A percentile compares a stretch with the other conserved stretches of the same genome.
These are phyloP conservation scores for Botryobasidium botryosum DNA, from an alignment of 768 basidiomycete genomes.

Conservation along the genomic window DNA sequence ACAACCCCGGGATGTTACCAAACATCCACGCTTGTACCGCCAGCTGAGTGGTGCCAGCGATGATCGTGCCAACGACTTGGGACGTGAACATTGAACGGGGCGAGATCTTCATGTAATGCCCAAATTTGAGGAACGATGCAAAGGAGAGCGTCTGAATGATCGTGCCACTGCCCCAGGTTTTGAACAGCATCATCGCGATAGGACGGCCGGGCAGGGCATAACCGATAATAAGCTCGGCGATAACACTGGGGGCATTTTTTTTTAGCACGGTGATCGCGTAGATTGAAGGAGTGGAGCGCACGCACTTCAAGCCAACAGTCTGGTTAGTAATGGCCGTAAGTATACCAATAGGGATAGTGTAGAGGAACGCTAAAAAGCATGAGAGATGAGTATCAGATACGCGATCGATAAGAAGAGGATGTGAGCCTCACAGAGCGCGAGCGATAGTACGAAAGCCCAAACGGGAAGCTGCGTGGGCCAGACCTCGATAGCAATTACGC, in stretches of 20 bases:
- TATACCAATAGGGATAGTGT: constrained; percentile 70
- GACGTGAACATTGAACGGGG: constrained; percentile 50
- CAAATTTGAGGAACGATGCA: constrained; percentile 21
- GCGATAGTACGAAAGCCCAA: constrained; percentile 64
- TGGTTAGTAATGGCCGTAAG: constrained; percentile 59
- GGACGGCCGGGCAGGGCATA: constrained; percentile 71
- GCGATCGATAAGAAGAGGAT: too few relatives aligned
- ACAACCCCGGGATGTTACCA: constrained; percentile 43
- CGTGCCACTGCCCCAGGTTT: constrained; percentile 21
- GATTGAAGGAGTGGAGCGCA: constrained; percentile 20
- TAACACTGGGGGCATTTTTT: constrained; percentile 35
- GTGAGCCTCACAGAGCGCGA: too few relatives aligned
- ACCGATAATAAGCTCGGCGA: constrained; percentile 60
- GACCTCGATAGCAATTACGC: constrained; percentile 47
- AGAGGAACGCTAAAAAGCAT: constrained; percentile 35
- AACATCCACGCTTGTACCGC: constrained; percentile 33
- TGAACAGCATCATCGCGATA: constrained; percentile 36
- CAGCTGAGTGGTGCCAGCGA: constrained; percentile 24
- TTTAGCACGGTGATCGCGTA: too few relatives aligned
- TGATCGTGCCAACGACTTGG: constrained; percentile 32
- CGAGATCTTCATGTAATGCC: constrained; percentile 36
- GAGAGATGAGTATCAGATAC: too few relatives aligned
- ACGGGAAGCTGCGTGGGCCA: constrained; percentile 53
- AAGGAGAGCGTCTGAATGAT: constrained; percentile 22
- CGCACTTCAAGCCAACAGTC: constrained; percentile 31